These are phyloP conservation scores for Dioscorea cayenensis DNA, from an alignment of 116 monocot genomes.

Conservation along the genomic window DNA sequence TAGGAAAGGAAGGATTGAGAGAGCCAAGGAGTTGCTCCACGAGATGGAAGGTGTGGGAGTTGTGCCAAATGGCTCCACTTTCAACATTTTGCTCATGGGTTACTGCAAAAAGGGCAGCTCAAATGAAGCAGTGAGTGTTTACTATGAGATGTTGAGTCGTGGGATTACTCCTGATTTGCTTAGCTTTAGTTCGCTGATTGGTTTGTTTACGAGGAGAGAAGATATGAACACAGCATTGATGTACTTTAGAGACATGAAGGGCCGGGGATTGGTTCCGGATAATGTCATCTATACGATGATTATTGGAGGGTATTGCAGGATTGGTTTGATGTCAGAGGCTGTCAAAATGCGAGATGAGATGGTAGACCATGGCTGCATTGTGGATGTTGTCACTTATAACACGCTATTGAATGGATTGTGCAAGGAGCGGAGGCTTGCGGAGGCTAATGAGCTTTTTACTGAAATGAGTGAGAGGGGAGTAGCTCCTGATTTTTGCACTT, in stretches of 20 bases:
- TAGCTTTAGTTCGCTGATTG: slow-evolving; percentile 72
- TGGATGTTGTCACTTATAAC: slow-evolving; percentile 81
- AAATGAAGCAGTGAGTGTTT: slow-evolving; percentile 41
- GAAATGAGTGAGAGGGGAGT: slow-evolving; percentile 77
- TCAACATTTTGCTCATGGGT: slow-evolving; percentile 61
- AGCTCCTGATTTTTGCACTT: slow-evolving; percentile 61
- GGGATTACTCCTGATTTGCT: slow-evolving; percentile 67
- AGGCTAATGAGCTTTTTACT: slow-evolving; percentile 55
- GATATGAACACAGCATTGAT: slow-evolving; percentile 36
- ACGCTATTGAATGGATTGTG: slow-evolving; percentile 72
- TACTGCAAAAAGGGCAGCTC: slow-evolving; percentile 45
- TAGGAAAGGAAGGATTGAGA: slow-evolving; percentile 30
- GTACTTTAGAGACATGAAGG: slow-evolving; percentile 68
- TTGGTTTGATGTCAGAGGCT: slow-evolving; percentile 46
- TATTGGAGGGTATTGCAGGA: slow-evolving; percentile 68
- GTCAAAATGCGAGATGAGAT: slow-evolving; percentile 71
- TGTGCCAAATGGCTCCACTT: slow-evolving; percentile 46
- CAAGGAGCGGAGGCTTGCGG: slow-evolving; percentile 45
- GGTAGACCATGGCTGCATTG: slow-evolving; percentile 50
- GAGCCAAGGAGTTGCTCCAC: slow-evolving; percentile 35
- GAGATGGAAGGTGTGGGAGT: slow-evolving; percentile 35
- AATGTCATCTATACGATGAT: slow-evolving; percentile 88
- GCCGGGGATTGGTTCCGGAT: slow-evolving; percentile 55
- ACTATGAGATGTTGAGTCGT: slow-evolving; percentile 36
- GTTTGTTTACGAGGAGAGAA: slow-evolving; percentile 60